Evolutionary conservation across 805 yeast genomes (phyloP).

Genomic region (Yarrowia deformans): DNA sequence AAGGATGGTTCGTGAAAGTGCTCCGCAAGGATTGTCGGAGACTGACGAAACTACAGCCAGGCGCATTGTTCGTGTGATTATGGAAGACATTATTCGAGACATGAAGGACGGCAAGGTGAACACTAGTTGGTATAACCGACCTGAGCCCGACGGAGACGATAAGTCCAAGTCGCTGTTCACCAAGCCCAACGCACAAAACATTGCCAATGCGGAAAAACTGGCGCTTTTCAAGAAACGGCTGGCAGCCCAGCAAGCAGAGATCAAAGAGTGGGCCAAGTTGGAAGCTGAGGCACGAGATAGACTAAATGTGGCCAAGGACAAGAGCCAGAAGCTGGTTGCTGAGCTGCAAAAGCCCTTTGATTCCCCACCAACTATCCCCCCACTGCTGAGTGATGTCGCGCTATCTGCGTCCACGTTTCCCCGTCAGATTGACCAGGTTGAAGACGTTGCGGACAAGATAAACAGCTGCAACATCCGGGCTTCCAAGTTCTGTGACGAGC

Average conservation of each 20-base stretch:
- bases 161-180: constrained; percentile 45
- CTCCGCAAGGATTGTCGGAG: constrained; percentile 45
- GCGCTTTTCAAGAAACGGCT: constrained; percentile 57
- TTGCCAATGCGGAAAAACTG: constrained; percentile 58
- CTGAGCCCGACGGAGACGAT: constrained; percentile 45
- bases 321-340: background rate
- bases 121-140: constrained; percentile 71
- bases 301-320: constrained; percentile 1
- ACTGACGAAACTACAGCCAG: constrained; percentile 45
- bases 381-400: constrained; percentile 14
- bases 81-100: constrained; percentile 67
- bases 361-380: background rate
- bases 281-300: constrained; percentile 11
- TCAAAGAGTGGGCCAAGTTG: constrained; percentile 55
- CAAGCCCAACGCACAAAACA: constrained; percentile 67
- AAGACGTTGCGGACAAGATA: constrained; percentile 45
- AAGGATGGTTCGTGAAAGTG: constrained; percentile 57
- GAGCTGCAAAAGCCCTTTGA: constrained; percentile 16
- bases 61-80: constrained; percentile 63
- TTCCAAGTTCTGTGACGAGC: constrained; percentile 43
- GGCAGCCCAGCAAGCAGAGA: constrained; percentile 56
- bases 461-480: constrained; percentile 43
- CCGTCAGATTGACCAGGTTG: constrained; percentile 24
- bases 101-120: constrained; percentile 64
- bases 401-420: constrained; percentile 8